phyloP scores from a whole-genome alignment of 2,329 filamentous ascomycete species.

The Talaromyces sp. region DNA sequence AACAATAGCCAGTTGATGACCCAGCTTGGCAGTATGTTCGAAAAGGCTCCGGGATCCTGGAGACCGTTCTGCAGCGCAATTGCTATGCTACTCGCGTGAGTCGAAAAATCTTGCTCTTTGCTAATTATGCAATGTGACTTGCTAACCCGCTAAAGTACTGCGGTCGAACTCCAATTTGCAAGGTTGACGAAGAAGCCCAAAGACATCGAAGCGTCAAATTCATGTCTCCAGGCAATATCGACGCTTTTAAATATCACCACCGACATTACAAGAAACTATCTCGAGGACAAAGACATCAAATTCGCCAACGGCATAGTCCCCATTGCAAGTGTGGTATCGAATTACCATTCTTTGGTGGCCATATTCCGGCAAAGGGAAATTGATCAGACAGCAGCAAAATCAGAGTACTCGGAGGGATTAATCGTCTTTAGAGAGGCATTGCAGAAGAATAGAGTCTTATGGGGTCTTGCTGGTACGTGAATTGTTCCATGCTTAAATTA shows the following conservation, averaged over 20 bases:
- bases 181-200: not conserved
- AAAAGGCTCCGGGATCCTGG: constrained; percentile 8
- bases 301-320: not conserved
- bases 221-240: not conserved
- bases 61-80: constrained; percentile 10
- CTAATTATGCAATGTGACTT: not conserved
- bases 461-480: constrained; percentile 10
- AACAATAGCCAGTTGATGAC: not conserved
- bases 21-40: not conserved
- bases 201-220: not conserved
- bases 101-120: not conserved
- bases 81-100: constrained; percentile 4
- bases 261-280: constrained; percentile 5
- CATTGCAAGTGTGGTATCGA: constrained; percentile 3
- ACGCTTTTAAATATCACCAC: not conserved
- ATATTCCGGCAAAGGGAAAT: not conserved
- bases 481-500: not conserved
- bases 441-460: not conserved
- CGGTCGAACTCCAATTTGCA: not conserved
- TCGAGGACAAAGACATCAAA: not conserved
- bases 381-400: not conserved
- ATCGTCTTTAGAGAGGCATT: not conserved
- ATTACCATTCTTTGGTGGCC: not conserved
- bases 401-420: not conserved
- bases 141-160: not conserved